These are phyloP conservation scores for Solidago caesia DNA, from an alignment of 129 eudicot genomes.

Conservation along the genomic window DNA sequence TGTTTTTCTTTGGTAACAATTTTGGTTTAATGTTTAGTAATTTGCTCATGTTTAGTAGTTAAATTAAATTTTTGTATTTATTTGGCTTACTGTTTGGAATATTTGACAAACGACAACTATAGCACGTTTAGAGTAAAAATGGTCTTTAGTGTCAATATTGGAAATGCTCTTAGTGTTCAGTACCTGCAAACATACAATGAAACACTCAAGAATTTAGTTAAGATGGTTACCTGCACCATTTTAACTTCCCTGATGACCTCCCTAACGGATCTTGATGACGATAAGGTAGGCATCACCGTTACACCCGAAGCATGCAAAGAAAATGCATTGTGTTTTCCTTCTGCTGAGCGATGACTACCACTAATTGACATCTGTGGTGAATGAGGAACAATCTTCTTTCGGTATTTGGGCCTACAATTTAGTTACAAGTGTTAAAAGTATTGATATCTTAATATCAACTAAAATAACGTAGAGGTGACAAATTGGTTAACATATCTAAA, in stretches of 20 bases:
- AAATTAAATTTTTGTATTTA: no score
- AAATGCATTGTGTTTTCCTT: constrained; percentile 37
- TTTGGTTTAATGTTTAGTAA: no score
- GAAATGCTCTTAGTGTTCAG: no score
- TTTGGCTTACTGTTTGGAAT: no score
- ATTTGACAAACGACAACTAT: no score
- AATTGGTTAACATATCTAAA: no score
- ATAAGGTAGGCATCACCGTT: constrained; percentile 67
- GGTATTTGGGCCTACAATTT: constrained; percentile 72
- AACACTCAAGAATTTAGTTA: neutral
- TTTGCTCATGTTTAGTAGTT: no score
- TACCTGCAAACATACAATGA: no score
- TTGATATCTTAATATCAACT: neutral
- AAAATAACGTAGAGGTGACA: no score
- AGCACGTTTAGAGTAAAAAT: no score
- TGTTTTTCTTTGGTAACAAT: no score
- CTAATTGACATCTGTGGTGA: constrained; percentile 52
- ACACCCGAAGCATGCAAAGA: constrained; percentile 54
- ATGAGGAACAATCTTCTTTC: constrained; percentile 56
- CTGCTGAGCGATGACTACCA: constrained; percentile 37
- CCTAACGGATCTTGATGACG: constrained; percentile 76
- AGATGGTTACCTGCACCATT: constrained; percentile 79
- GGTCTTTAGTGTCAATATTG: no score
- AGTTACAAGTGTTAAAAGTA: constrained; percentile 5
- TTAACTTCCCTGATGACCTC: constrained; percentile 83